These are phyloP conservation scores for Gossypium raimondii DNA, from an alignment of 345 rosid species.

Conservation along the genomic window DNA sequence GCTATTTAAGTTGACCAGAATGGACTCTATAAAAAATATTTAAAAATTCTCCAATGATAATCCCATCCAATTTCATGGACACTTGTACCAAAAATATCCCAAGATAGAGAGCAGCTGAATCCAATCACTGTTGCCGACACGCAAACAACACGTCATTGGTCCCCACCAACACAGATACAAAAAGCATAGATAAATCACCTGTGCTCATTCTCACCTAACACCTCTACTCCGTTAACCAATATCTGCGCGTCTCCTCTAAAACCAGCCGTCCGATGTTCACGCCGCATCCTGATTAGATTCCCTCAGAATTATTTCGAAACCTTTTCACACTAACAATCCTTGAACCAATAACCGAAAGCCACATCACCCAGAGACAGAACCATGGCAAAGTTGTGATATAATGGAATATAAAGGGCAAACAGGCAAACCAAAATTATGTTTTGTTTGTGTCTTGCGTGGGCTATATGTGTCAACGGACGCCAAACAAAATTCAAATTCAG, in stretches of 20 bases:
- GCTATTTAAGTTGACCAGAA: too few species aligned
- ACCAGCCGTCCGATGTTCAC: background rate
- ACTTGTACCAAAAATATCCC: background rate
- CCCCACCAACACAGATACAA: background rate
- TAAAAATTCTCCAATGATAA: too few species aligned
- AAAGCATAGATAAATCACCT: slow-evolving; percentile 1
- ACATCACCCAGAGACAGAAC: background rate
- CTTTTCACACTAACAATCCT: background rate
- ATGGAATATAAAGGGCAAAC: background rate
- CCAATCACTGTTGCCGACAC: slow-evolving; percentile 14
- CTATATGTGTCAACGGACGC: slow-evolving; percentile 48
- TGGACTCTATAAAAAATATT: too few species aligned
- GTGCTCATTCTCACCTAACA: background rate
- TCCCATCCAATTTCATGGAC: too few species aligned
- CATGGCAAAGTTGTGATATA: background rate
- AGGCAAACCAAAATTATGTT: background rate
- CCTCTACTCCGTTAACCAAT: background rate
- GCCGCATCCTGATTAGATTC: background rate
- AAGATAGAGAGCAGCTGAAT: slow-evolving; percentile 6
- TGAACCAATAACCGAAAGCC: slow-evolving; percentile 12
- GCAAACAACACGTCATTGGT: slow-evolving; percentile 25
- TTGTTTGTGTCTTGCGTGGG: slow-evolving; percentile 11
- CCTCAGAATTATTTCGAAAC: background rate
- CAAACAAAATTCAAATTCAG: slow-evolving; percentile 35
- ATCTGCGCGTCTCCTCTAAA: background rate